Conservation (phyloP, 2,329 filamentous ascomycete species). For the Didymella pinodella region DNA sequence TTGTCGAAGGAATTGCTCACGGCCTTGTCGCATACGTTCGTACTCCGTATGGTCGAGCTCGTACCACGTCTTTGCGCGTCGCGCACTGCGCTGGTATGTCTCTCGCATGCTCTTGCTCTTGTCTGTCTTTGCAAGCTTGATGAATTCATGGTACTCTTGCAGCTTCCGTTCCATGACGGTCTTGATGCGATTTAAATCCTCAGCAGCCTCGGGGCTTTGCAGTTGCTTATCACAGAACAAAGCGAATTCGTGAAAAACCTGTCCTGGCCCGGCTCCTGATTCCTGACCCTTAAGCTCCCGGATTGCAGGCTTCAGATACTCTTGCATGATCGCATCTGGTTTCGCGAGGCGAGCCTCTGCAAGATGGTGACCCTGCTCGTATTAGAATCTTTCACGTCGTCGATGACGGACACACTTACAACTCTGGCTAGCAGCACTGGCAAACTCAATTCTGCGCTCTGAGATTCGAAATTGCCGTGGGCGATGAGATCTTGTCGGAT, state of each 20-base stretch:
- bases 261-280: conserved; percentile 76
- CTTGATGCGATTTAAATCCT: conserved; percentile 83
- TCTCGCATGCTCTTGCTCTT: conserved; percentile 58
- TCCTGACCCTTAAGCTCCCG: conserved; percentile 75
- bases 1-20: conserved; percentile 83
- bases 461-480: conserved; percentile 43
- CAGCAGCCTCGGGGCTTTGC: conserved; percentile 81
- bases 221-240: conserved; percentile 94
- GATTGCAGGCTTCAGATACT: conserved; percentile 85
- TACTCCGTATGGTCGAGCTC: conserved; percentile 90
- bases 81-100: conserved; percentile 64
- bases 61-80: conserved; percentile 85
- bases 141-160: conserved; percentile 79
- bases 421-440: conserved; percentile 85
- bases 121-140: conserved; percentile 62
- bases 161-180: conserved; percentile 81
- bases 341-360: conserved; percentile 91
- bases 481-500: conserved; percentile 77
- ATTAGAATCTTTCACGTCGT: conserved; percentile 19
- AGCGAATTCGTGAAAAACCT: conserved; percentile 94
- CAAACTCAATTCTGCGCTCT: conserved; percentile 41
- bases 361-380: conserved; percentile 74
- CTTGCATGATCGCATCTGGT: conserved; percentile 85
- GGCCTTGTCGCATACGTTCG: conserved; percentile 75
- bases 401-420: conserved; percentile 47